A percentile compares a stretch with the other conserved stretches of the same genome.
Evolutionary conservation across 2,329 filamentous ascomycete species (phyloP).

Genomic region (Neofusicoccum ribis): DNA sequence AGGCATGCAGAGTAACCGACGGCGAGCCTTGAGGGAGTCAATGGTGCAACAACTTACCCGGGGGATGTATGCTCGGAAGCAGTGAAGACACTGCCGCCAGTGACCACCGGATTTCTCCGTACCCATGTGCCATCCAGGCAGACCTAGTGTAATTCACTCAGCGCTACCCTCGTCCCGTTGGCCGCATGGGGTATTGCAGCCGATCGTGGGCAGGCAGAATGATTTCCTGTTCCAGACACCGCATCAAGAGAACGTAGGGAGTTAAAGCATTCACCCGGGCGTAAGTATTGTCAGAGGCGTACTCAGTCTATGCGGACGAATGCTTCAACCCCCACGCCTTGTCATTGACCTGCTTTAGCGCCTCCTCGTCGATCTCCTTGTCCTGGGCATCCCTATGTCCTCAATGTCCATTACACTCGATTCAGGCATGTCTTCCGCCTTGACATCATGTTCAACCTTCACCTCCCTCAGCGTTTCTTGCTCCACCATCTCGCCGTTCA

Average conservation of each 20-base stretch:
- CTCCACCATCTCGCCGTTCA: conserved; percentile 32
- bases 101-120: no score
- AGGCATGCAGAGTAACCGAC: neutral
- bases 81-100: neutral
- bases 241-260: neutral
- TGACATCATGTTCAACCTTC: conserved; percentile 27
- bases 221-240: neutral
- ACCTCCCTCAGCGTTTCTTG: conserved; percentile 28
- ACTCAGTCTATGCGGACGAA: neutral
- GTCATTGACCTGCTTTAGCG: neutral
- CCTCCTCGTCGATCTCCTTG: neutral
- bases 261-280: neutral
- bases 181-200: neutral
- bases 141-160: no score
- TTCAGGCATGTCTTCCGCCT: conserved; percentile 26
- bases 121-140: no score
- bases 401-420: conserved; percentile 25
- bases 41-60: neutral
- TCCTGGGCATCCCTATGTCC: conserved; percentile 21
- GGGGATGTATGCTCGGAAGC: neutral
- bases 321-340: neutral
- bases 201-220: neutral
- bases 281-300: neutral
- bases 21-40: neutral
- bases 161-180: no score